Evolutionary conservation across 768 basidiomycete genomes (phyloP).

Genomic region (Lentinula sp.): DNA sequence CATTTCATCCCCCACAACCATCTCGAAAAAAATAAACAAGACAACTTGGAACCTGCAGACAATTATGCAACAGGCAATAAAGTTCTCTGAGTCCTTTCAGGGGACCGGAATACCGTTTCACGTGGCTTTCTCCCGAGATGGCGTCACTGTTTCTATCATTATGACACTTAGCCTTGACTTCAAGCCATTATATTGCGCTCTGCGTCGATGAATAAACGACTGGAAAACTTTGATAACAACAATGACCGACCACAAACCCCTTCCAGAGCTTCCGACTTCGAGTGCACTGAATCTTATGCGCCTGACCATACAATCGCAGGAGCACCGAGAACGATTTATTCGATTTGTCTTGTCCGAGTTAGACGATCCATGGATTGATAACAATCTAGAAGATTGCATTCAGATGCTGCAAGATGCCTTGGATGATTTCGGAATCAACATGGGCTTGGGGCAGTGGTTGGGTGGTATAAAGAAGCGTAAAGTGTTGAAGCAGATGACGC

Average conservation of each 20-base stretch:
- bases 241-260: slow-evolving; percentile 4
- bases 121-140: not conserved
- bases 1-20: too few species aligned
- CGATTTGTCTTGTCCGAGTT: slow-evolving; percentile 31
- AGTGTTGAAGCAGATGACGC: slow-evolving; percentile 16
- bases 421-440: slow-evolving; percentile 34
- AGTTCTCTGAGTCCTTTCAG: too few species aligned
- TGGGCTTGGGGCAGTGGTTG: slow-evolving; percentile 41
- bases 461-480: slow-evolving; percentile 32
- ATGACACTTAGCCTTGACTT: not conserved
- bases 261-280: not conserved
- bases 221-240: not conserved
- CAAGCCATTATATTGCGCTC: too few species aligned
- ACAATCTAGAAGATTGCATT: slow-evolving; percentile 35
- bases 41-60: too few species aligned
- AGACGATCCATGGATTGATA: slow-evolving; percentile 22
- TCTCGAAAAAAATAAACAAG: too few species aligned
- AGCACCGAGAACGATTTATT: slow-evolving; percentile 35
- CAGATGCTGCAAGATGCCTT: slow-evolving; percentile 39
- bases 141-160: not conserved
- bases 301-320: slow-evolving; percentile 32
- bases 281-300: slow-evolving; percentile 12
- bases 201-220: not conserved
- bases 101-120: not conserved
- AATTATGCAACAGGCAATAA: too few species aligned